Percentiles rank a stretch among this genome's conserved stretches.
These are phyloP conservation scores for Wickerhamomyces hampshirensis DNA, from an alignment of 805 yeast genomes.

Conservation along the genomic window DNA sequence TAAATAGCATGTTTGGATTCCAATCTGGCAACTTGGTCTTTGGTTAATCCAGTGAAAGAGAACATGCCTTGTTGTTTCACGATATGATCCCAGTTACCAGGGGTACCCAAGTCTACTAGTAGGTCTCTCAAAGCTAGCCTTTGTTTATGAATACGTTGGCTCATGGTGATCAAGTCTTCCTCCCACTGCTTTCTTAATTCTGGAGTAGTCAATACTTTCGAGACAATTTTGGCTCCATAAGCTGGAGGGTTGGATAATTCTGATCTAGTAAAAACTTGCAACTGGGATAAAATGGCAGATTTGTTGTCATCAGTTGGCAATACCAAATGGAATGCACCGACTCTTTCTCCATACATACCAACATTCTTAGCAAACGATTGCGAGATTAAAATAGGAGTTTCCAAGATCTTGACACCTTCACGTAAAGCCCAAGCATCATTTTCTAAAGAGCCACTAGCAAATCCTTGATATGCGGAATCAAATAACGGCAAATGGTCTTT, in stretches of 20 bases:
- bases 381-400: slow-evolving; percentile 67
- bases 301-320: slow-evolving; percentile 41
- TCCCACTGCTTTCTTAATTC: slow-evolving; percentile 76
- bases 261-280: slow-evolving; percentile 69
- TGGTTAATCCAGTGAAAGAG: slow-evolving; percentile 82
- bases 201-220: slow-evolving; percentile 65
- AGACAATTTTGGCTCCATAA: slow-evolving; percentile 89
- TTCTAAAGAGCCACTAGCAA: slow-evolving; percentile 83
- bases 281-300: slow-evolving; percentile 66
- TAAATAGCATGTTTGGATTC: slow-evolving; percentile 80
- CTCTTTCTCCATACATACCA: slow-evolving; percentile 97
- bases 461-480: slow-evolving; percentile 97
- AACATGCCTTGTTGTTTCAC: slow-evolving; percentile 94
- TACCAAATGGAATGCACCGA: slow-evolving; percentile 84
- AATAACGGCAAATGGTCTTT: slow-evolving; percentile 75
- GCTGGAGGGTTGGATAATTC: slow-evolving; percentile 94
- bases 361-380: slow-evolving; percentile 96
- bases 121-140: slow-evolving; percentile 60
- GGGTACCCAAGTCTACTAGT: slow-evolving; percentile 63
- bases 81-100: slow-evolving; percentile 92
- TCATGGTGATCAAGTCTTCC: slow-evolving; percentile 79
- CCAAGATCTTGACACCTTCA: slow-evolving; percentile 46
- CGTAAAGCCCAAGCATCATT: slow-evolving; percentile 78
- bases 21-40: slow-evolving; percentile 71
- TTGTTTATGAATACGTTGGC: slow-evolving; percentile 76